Evolutionary conservation across 352 stramenopile genomes (phyloP), one percentile per base, ranked within the genome.

Genomic region (Phytophthora pistaciae): DNA sequence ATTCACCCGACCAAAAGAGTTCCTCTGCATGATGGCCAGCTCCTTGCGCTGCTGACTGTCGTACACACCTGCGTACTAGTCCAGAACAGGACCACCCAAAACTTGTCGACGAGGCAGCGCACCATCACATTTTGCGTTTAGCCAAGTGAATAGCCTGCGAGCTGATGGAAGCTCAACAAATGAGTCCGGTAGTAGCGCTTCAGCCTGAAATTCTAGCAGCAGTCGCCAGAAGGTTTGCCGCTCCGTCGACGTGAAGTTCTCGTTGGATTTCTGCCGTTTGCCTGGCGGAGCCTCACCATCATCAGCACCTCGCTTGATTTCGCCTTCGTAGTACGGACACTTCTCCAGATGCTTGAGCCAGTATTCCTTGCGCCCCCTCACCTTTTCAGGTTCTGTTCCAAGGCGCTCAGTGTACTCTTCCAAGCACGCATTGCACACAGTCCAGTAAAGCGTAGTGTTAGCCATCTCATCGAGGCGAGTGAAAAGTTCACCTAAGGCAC

Each of bases 181-280:
- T 20, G 16, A 58, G 53, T 58, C 53, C 44, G 54, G 54, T 27
- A 60, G 54, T 31, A 49, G 31, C 18, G 31, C 33, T n/a, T 60
- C 54, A 3, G 20, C 54, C 40, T 60, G 54, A 60, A 31, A 60
- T 38, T 60, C 31, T 49, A 49, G 42, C 18, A 49, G 14, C 42
- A 49, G 42, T 49, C 42, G 10, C 18, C 11, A 49, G 42, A 49
- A 49, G 9, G 42, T 49, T 49, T 49, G 42, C 5, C 42, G 42
- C 42, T 49, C 42, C 18, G 42, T 49, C 18, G 42, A 14, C 42
- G 42, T 21, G 14, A 49, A 49, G 7, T 49, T 49, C 42, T 49
- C 14, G 18, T 14, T 49, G 18, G 42, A 49, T 14, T 20, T 49
- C 14, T 49, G 38, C 14, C 14, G 13, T 49, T 49, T 49, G 10